Conservation (phyloP, 1,284 basidiomycete species). For the Tylopilus sp. region DNA sequence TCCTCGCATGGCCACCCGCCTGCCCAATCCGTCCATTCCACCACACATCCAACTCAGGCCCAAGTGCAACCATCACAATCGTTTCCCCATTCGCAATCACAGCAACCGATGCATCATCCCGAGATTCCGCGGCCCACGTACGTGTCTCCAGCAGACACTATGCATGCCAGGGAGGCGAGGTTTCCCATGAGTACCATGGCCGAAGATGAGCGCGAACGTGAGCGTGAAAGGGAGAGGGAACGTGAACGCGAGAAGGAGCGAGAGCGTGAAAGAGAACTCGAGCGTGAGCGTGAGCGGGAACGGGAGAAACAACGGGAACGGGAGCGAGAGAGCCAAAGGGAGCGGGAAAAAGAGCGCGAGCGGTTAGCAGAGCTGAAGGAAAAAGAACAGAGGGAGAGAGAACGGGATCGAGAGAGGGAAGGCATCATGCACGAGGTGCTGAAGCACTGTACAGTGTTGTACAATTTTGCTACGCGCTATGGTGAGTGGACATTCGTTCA, state of each 20-base stretch:
- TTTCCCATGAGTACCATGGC: constrained; percentile 8
- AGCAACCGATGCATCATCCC: constrained; percentile 28
- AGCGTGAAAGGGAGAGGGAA: constrained; percentile 19
- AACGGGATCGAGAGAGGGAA: constrained; percentile 29
- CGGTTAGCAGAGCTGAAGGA: constrained; percentile 22
- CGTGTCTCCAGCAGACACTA: constrained; percentile 31
- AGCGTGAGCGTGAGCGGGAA: constrained; percentile 30
- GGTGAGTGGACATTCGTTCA: constrained; percentile 38
- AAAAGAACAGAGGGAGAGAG: constrained; percentile 23
- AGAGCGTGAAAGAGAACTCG: constrained; percentile 23
- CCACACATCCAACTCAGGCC: constrained; percentile 17
- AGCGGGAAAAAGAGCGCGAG: constrained; percentile 26
- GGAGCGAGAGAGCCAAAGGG: constrained; percentile 25
- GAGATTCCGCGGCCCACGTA: constrained; percentile 24
- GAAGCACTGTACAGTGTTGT: constrained; percentile 55
- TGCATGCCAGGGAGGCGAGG: constrained; percentile 27
- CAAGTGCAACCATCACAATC: constrained; percentile 18
- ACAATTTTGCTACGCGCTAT: constrained; percentile 61
- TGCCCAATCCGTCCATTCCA: constrained; percentile 16
- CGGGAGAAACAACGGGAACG: constrained; percentile 33
- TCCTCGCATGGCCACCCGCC: constrained; percentile 18
- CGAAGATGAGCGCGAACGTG: constrained; percentile 24
- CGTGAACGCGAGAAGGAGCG: constrained; percentile 24
- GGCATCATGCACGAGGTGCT: constrained; percentile 45
- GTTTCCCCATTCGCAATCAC: constrained; percentile 25